Evolutionary conservation across 2,329 filamentous ascomycete species (phyloP).

Genomic region (Fusarium domesticum): DNA sequence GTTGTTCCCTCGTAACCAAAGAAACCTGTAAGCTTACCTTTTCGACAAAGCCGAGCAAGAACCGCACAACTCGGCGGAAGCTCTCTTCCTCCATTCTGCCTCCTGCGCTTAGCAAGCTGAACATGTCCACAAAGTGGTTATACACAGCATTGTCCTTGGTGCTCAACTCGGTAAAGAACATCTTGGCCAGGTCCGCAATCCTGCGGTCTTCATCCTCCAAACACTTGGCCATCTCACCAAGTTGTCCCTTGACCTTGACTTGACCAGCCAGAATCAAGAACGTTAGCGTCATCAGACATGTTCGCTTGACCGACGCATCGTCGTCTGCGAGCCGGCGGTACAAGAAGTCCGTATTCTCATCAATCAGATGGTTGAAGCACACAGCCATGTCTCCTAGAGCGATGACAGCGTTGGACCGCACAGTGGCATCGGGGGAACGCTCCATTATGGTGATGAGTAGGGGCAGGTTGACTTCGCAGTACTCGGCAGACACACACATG

Average conservation of each 20-base stretch:
- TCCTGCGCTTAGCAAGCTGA: slow-evolving; percentile 84
- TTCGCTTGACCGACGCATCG: slow-evolving; percentile 89
- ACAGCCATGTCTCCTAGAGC: slow-evolving; percentile 98
- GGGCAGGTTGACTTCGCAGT: slow-evolving; percentile 88
- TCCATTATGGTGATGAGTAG: slow-evolving; percentile 98
- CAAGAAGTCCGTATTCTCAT: slow-evolving; percentile 97
- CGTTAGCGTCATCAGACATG: slow-evolving; percentile 96
- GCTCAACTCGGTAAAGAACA: slow-evolving; percentile 98
- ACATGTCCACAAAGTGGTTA: slow-evolving; percentile 99
- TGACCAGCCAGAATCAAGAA: slow-evolving; percentile 96
- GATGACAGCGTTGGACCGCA: slow-evolving; percentile 93
- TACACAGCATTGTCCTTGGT: slow-evolving; percentile 99
- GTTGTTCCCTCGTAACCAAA: background rate
- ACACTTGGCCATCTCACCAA: slow-evolving; percentile 99
- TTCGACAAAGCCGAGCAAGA: slow-evolving; percentile 92
- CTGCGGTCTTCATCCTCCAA: slow-evolving; percentile 93
- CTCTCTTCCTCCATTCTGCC: slow-evolving; percentile 77
- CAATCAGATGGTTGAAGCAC: slow-evolving; percentile 98
- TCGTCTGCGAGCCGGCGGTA: slow-evolving; percentile 89
- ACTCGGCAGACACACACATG: slow-evolving; percentile 97
- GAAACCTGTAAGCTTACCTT: slow-evolving; percentile 61
- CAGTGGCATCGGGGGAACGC: slow-evolving; percentile 85
- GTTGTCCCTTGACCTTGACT: slow-evolving; percentile 98
- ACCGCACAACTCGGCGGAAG: slow-evolving; percentile 83
- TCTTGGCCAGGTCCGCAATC: slow-evolving; percentile 87